Evolutionary conservation across 2,329 filamentous ascomycete species (phyloP).

Genomic region (Dactylellina parvicollis): DNA sequence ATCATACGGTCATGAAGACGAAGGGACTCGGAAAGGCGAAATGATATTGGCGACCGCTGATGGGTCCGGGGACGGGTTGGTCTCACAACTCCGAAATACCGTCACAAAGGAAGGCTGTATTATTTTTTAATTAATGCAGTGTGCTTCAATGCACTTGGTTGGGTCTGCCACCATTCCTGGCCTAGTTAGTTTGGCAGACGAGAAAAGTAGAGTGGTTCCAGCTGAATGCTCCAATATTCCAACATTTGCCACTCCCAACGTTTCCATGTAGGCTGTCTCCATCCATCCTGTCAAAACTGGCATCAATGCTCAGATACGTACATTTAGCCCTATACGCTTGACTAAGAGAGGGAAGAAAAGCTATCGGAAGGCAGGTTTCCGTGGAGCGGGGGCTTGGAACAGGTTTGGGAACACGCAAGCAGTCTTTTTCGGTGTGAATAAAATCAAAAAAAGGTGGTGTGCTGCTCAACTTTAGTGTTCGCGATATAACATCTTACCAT

Average conservation of each 20-base stretch:
- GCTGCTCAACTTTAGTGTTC: conserved; percentile 19
- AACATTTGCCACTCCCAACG: conserved; percentile 44
- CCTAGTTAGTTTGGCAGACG: conserved; percentile 11
- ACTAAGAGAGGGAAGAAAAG: neutral
- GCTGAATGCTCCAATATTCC: conserved; percentile 8
- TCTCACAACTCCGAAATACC: too few species aligned
- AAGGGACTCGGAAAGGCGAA: neutral
- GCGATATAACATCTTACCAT: conserved; percentile 35
- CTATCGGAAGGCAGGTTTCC: conserved; percentile 22
- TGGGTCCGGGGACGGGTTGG: neutral
- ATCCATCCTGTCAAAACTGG: neutral
- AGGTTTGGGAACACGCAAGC: conserved; percentile 49
- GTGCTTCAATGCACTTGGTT: conserved; percentile 8
- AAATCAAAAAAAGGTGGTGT: conserved; percentile 41
- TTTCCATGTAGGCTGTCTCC: conserved; percentile 20
- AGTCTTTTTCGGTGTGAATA: neutral
- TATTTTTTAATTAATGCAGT: conserved; percentile 10
- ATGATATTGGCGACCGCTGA: neutral
- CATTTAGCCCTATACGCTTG: neutral
- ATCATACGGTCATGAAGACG: neutral
- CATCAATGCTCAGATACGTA: neutral
- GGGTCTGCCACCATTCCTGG: conserved; percentile 38
- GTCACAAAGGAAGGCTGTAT: neutral
- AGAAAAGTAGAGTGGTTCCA: conserved; percentile 19
- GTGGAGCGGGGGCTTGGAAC: conserved; percentile 28